Conservation (phyloP, 1,284 basidiomycete genomes). For the Ustilago xerochloae region DNA sequence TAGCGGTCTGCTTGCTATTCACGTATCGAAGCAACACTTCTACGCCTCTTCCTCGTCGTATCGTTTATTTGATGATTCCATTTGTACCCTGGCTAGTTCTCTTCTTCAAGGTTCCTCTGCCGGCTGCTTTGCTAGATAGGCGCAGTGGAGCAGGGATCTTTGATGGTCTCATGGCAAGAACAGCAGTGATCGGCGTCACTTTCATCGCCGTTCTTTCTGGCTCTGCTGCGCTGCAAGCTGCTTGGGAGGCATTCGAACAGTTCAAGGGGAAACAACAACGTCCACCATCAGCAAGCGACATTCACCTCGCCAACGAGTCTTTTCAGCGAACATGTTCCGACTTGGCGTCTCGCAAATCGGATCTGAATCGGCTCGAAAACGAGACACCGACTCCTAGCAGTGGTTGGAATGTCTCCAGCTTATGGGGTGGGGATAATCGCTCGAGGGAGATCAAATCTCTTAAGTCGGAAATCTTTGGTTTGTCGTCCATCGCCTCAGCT, state of each 20-base stretch:
- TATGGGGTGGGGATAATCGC: conserved; percentile 38
- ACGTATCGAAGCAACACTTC: conserved; percentile 51
- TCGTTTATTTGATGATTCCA: conserved; percentile 40
- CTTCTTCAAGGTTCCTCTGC: conserved; percentile 64
- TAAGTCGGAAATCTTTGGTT: conserved; percentile 67
- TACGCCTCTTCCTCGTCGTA: conserved; percentile 28
- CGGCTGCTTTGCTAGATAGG: conserved; percentile 35
- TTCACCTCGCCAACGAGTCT: conserved; percentile 34
- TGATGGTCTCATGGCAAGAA: conserved; percentile 59
- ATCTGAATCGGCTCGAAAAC: conserved; percentile 45
- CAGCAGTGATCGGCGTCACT: conserved; percentile 69
- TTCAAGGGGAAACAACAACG: conserved; percentile 34
- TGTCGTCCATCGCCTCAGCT: conserved; percentile 68
- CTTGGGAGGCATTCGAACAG: conserved; percentile 69
- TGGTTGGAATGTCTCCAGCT: conserved; percentile 26
- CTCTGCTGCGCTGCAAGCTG: conserved; percentile 69
- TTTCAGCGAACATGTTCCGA: conserved; percentile 52
- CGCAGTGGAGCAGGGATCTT: conserved; percentile 26
- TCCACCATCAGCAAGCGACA: conserved; percentile 30
- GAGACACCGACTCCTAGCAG: conserved; percentile 7
- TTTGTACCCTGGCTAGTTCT: conserved; percentile 57
- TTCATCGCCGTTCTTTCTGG: conserved; percentile 70
- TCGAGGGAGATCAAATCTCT: conserved; percentile 62
- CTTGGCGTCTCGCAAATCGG: conserved; percentile 43
- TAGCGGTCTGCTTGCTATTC: conserved; percentile 55